Evolutionary conservation across 768 basidiomycete genomes (phyloP).

Genomic region (Russula abietina): DNA sequence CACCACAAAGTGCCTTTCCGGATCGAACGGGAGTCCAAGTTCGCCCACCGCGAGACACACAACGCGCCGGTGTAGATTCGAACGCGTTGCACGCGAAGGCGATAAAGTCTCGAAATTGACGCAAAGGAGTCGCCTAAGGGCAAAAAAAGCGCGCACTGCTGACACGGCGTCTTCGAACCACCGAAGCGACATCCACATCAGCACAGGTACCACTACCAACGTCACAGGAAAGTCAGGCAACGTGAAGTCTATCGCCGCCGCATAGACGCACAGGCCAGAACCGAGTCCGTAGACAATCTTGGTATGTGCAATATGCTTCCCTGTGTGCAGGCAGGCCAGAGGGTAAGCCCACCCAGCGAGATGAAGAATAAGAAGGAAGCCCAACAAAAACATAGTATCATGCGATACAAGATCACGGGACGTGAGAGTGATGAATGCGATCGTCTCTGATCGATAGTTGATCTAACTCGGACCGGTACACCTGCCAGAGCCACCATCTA

Average conservation of each 20-base stretch:
- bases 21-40: conserved; percentile 60
- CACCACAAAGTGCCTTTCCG: no score
- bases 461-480: conserved; percentile 67
- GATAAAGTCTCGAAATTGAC: conserved; percentile 55
- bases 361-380: conserved; percentile 53
- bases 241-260: conserved; percentile 46
- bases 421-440: conserved; percentile 59
- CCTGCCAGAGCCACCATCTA: conserved; percentile 36
- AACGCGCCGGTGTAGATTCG: conserved; percentile 56
- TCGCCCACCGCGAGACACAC: conserved; percentile 54
- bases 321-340: conserved; percentile 85
- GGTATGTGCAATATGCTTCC: conserved; percentile 86
- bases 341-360: conserved; percentile 68
- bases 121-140: conserved; percentile 54
- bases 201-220: conserved; percentile 51
- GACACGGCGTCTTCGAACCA: conserved; percentile 84
- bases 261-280: conserved; percentile 67
- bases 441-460: conserved; percentile 77
- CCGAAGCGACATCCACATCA: conserved; percentile 88
- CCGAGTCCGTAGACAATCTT: conserved; percentile 79
- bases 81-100: conserved; percentile 47
- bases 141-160: conserved; percentile 65
- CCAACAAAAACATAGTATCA: conserved; percentile 64
- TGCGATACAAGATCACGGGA: conserved; percentile 52
- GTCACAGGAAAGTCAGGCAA: conserved; percentile 57